Conservation (phyloP, 2,329 filamentous ascomycete species). For the Chrysosporium keratinophilum region DNA sequence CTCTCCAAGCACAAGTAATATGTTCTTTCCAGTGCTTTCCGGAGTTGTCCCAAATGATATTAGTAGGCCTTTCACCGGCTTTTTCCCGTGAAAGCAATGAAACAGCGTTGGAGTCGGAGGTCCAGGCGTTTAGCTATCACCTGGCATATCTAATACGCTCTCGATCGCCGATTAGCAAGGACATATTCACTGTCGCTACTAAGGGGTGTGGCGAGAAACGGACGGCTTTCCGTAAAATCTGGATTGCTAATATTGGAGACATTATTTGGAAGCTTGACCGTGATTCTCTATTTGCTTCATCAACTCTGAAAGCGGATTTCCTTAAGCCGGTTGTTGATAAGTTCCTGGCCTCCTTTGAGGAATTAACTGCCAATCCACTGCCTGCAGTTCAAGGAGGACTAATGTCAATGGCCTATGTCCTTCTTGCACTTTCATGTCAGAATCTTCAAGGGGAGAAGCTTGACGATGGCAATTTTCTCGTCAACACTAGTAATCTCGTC, state of each 20-base stretch:
- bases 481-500: slow-evolving; percentile 40
- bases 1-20: slow-evolving; percentile 73
- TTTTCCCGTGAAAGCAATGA: slow-evolving; percentile 85
- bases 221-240: slow-evolving; percentile 62
- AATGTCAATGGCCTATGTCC: slow-evolving; percentile 67
- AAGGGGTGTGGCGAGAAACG: slow-evolving; percentile 87
- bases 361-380: slow-evolving; percentile 66
- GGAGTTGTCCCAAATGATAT: slow-evolving; percentile 55
- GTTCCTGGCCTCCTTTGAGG: slow-evolving; percentile 57
- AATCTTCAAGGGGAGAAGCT: slow-evolving; percentile 46
- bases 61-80: slow-evolving; percentile 54
- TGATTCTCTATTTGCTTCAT: slow-evolving; percentile 39
- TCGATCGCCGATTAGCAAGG: slow-evolving; percentile 52
- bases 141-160: slow-evolving; percentile 53
- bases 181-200: slow-evolving; percentile 57
- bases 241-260: slow-evolving; percentile 65
- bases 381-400: slow-evolving; percentile 71
- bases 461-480: slow-evolving; percentile 38
- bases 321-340: slow-evolving; percentile 44
- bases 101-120: slow-evolving; percentile 63
- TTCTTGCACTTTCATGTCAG: slow-evolving; percentile 51
- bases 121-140: slow-evolving; percentile 58
- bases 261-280: slow-evolving; percentile 51
- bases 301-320: slow-evolving; percentile 36
- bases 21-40: slow-evolving; percentile 51